These are phyloP conservation scores for Fusarium decemcellulare DNA, from an alignment of 2,329 filamentous ascomycete species.

Conservation along the genomic window DNA sequence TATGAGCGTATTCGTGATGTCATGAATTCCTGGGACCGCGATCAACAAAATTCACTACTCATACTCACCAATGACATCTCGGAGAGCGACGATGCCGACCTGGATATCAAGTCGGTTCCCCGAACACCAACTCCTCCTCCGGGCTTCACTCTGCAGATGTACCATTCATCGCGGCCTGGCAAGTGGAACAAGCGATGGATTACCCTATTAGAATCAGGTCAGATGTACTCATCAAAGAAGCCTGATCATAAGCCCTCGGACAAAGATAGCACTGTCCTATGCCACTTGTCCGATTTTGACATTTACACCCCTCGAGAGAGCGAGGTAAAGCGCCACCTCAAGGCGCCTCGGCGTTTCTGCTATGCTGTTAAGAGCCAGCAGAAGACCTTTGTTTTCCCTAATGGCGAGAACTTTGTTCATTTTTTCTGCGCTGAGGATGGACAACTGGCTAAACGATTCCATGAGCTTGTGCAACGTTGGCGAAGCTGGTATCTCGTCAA, in stretches of 20 bases:
- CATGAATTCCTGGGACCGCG: constrained; percentile 92
- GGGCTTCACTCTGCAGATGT: constrained; percentile 79
- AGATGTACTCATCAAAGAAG: constrained; percentile 81
- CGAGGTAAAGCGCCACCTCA: constrained; percentile 78
- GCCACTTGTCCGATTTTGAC: constrained; percentile 92
- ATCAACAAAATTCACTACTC: constrained; percentile 81
- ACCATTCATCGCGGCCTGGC: constrained; percentile 84
- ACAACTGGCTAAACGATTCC: constrained; percentile 76
- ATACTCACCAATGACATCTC: constrained; percentile 72
- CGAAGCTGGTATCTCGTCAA: constrained; percentile 93
- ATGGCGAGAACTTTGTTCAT: constrained; percentile 89
- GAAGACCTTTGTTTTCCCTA: constrained; percentile 86
- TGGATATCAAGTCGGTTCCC: constrained; percentile 77
- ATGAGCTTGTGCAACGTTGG: constrained; percentile 82
- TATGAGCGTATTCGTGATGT: constrained; percentile 91
- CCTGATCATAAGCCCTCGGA: constrained; percentile 68
- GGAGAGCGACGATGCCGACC: constrained; percentile 69
- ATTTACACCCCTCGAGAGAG: constrained; percentile 84
- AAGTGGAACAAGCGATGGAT: constrained; percentile 93
- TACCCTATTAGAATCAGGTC: constrained; percentile 80
- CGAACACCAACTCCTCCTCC: constrained; percentile 70
- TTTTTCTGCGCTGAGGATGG: constrained; percentile 89
- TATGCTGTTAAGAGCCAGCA: constrained; percentile 94
- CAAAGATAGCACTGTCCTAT: constrained; percentile 80
- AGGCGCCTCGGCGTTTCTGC: constrained; percentile 87